A percentile compares a stretch with the other conserved stretches of the same genome.
phyloP scores from a whole-genome alignment of 176 grass and related monocot genomes.

The Hsuehochloa calcarea region DNA sequence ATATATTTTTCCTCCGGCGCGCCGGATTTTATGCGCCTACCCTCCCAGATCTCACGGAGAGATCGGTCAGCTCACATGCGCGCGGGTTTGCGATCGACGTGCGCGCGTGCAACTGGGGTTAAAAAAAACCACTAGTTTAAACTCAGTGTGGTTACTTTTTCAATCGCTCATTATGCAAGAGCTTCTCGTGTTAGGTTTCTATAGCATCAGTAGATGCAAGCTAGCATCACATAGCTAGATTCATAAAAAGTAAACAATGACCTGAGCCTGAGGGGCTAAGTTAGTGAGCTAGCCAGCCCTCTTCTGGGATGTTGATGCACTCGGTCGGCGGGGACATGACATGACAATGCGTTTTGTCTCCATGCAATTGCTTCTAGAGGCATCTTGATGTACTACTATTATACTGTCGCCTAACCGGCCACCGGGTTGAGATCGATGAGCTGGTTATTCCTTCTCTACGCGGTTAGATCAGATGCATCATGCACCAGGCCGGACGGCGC shows the following conservation, averaged over 20 bases:
- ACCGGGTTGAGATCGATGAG: not conserved
- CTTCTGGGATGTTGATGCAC: not conserved
- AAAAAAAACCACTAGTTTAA: not conserved
- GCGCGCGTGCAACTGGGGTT: not conserved
- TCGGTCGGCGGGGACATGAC: not conserved
- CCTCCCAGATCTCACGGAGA: slow-evolving; percentile 21
- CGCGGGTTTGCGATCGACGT: not conserved
- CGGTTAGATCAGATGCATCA: not conserved
- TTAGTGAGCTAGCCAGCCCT: not conserved
- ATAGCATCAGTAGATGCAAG: not conserved
- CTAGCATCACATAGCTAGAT: not conserved
- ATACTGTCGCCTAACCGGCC: not conserved
- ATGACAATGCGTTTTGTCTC: not conserved
- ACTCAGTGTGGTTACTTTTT: not conserved
- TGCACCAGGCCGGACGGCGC: not conserved
- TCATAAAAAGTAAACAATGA: not conserved
- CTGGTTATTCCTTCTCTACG: not conserved
- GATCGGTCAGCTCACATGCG: not conserved
- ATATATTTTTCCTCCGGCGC: not conserved
- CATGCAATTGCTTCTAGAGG: not conserved
- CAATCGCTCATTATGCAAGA: not conserved
- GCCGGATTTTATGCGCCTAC: not conserved
- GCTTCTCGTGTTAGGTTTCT: not conserved
- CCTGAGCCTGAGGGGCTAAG: not conserved
- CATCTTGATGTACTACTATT: not conserved